Base-by-base conservation (phyloP, 2,329 filamentous ascomycete genomes). In the Aspergillus felis region DNA sequence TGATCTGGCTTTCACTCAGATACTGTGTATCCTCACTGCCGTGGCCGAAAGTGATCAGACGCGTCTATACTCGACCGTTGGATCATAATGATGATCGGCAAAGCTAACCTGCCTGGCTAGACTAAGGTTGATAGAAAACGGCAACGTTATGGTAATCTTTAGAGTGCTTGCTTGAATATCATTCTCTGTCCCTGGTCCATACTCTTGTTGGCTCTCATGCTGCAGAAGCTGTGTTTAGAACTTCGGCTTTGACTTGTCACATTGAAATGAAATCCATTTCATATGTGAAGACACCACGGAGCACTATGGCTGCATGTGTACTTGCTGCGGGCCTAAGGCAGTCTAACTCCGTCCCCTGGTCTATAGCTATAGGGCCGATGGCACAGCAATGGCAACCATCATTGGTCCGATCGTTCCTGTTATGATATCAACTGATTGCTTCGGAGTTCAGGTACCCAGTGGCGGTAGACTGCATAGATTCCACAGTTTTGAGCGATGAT, bases 401-500 rank as follows among this genome's bases (percentile, higher is more conserved):
- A 17, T 17, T 38, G 32, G 14, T 38, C 32, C 14, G 3, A 38
- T 17, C 14, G 32, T 5, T 17, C 5, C 14, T 38, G 14, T 35
- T 35, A 17, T 35, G 12, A 35, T 38, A 17, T 38, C 9, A 20
- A 25, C 27, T 27, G 51, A 53, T 53, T 20, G 12, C 20, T n/a
- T 48, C 27, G 41, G 48, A 25, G 12, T 35, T 35, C 14, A 35
- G 5, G 27, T 46, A 42, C 51, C 41, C 51, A n/a, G 25, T 20
- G 41, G 25, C 20, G 27, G 47, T 27, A 38, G 32, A 38, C 5
- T 35, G 32, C 51, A 48, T 53, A 25, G 29, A 46, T 50, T 53
- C 55, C 57, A 58, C 58, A 48, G 38, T 56, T 56, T 60, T 58
- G 58, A 58, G 58, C 60, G 60, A 60, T 51, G 41, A 14, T 1